phyloP scores from a whole-genome alignment of 2,329 filamentous ascomycete genomes.

The Curvularia sp. region DNA sequence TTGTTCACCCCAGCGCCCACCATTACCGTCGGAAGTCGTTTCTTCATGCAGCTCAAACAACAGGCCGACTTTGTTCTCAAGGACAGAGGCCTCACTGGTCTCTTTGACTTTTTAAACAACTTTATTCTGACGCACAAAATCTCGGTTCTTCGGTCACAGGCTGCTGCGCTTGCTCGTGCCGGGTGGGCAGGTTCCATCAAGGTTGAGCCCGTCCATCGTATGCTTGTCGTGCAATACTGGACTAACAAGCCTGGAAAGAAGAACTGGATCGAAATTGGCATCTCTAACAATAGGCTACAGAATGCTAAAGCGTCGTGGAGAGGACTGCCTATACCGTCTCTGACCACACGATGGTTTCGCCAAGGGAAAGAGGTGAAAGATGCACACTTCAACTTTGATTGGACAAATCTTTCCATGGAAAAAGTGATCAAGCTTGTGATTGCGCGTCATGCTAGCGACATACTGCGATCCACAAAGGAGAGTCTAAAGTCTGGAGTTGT shows the following conservation, averaged over 20 bases:
- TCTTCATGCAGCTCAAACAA: slow-evolving; percentile 72
- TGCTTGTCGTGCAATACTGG: slow-evolving; percentile 93
- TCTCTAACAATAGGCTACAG: slow-evolving; percentile 67
- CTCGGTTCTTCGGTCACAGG: slow-evolving; percentile 79
- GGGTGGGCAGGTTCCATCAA: slow-evolving; percentile 81
- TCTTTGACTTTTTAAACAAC: slow-evolving; percentile 87
- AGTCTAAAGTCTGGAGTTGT: slow-evolving; percentile 65
- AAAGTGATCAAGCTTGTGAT: slow-evolving; percentile 75
- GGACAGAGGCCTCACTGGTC: slow-evolving; percentile 75
- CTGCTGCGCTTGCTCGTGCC: slow-evolving; percentile 69
- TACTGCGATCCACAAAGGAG: slow-evolving; percentile 68
- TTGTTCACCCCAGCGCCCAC: slow-evolving; percentile 73
- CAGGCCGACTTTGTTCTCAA: slow-evolving; percentile 75
- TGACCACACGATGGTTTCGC: slow-evolving; percentile 82
- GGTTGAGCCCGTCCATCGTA: slow-evolving; percentile 80
- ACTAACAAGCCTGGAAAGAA: slow-evolving; percentile 72
- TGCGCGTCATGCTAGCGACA: slow-evolving; percentile 74
- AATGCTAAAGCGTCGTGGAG: slow-evolving; percentile 48
- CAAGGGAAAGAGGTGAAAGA: slow-evolving; percentile 78
- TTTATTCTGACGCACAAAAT: slow-evolving; percentile 91
- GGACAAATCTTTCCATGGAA: slow-evolving; percentile 74
- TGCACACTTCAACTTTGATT: slow-evolving; percentile 71
- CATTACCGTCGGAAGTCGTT: slow-evolving; percentile 63
- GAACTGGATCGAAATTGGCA: slow-evolving; percentile 89
- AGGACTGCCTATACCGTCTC: slow-evolving; percentile 40